Evolutionary conservation across 148 eudicot genomes (phyloP), one percentile per base, ranked within the genome.

Genomic region (Camellia japonica): DNA sequence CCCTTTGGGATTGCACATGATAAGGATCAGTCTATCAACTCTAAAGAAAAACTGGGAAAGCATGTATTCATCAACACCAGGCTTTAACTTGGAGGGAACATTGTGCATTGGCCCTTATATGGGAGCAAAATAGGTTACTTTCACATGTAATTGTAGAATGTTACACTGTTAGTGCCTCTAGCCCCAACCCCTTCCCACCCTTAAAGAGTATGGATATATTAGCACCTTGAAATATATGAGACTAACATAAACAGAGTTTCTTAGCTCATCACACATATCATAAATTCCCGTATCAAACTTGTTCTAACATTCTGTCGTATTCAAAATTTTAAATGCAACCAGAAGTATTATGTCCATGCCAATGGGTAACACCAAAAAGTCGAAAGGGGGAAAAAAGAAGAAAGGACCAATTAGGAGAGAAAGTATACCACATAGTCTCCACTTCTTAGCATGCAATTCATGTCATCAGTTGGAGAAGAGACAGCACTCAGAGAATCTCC

Each of bases 401-500:
- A 18, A 55, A 49, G 19, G 15, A 30, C n/a, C 20, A 64, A 43
- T 38, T 76, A 71, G n/a, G n/a, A 78, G 72, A 73, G 64, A 72
- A 69, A 15, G 55, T 44, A 55, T 92, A 97, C 99, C 99, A 94
- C 98, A 84, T 91, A 90, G 85, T 97, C 99, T 60, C 99, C 98
- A 80, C 73, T 88, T 69, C 85, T 92, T 18, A 97, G 91, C 67
- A 81, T 79, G 84, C 90, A 85, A 75, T 87, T 85, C 58, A 87
- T 78, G 76, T 88, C 87, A 76, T 78, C 86, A n/a, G 73, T 75
- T 20, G 75, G 75, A 80, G 92, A 83, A 79, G 84, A 74, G 4
- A 84, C 63, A 78, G 79, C 73, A 81, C 66, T 82, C 47, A 46
- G 55, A 73, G 80, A 82, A 80, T 83, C 87, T 10, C 77, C 79